Conservation (phyloP, 305 asterid genomes). For the Fraxinus greggii region DNA sequence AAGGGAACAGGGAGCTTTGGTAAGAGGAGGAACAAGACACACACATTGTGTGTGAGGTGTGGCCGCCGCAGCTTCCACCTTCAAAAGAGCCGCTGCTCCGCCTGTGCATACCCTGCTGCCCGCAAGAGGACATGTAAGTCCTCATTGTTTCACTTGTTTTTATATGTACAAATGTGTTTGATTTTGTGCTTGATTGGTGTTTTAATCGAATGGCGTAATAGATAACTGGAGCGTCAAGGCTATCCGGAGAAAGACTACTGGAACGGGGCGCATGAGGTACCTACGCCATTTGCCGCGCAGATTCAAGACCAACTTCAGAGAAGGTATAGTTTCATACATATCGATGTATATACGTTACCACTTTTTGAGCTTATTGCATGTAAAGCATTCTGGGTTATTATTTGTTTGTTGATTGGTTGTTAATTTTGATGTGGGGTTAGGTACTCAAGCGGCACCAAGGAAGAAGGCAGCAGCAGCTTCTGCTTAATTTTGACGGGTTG, state of each 20-base stretch:
- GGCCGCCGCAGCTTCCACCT: constrained; percentile 80
- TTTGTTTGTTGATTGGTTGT: background rate
- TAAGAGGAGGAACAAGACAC: constrained; percentile 77
- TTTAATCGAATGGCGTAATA: constrained; percentile 13
- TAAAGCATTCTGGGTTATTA: background rate
- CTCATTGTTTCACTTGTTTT: background rate
- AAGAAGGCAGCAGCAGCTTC: constrained; percentile 71
- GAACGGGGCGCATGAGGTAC: constrained; percentile 93
- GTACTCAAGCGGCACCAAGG: constrained; percentile 89
- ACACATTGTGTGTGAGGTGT: constrained; percentile 71
- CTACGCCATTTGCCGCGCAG: constrained; percentile 76
- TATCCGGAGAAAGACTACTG: constrained; percentile 80
- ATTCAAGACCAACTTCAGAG: constrained; percentile 89
- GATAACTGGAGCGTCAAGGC: constrained; percentile 95
- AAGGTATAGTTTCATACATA: constrained; percentile 42
- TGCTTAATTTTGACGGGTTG: constrained; percentile 39
- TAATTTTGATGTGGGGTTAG: constrained; percentile 28
- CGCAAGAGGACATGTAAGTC: constrained; percentile 57
- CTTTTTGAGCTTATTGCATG: background rate
- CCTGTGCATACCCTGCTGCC: constrained; percentile 79
- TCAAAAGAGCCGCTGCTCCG: constrained; percentile 69
- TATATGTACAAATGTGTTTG: background rate
- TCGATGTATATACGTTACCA: background rate
- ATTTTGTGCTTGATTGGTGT: background rate
- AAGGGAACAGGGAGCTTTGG: constrained; percentile 76